A percentile compares a stretch with the other conserved stretches of the same genome.
Conservation (phyloP, 2,329 filamentous ascomycete genomes). For the Cyphellophora europaea region DNA sequence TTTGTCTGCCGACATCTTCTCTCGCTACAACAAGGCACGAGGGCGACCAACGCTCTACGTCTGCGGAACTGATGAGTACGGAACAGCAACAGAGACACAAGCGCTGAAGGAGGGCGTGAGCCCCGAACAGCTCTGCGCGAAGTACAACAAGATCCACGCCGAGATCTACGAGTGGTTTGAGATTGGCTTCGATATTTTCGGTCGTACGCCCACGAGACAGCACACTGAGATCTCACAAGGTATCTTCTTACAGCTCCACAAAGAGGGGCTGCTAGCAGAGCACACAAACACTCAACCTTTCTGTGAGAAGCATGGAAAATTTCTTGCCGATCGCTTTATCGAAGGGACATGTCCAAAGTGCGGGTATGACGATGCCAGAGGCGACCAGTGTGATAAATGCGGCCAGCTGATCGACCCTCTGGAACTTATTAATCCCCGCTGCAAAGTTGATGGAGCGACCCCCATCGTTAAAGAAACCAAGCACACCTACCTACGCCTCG, state of each 20-base stretch:
- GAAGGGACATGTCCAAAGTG: constrained; percentile 39
- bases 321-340: constrained; percentile 64
- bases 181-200: constrained; percentile 90
- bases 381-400: constrained; percentile 68
- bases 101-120: constrained; percentile 79
- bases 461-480: constrained; percentile 76
- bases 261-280: constrained; percentile 84
- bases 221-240: constrained; percentile 91
- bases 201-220: constrained; percentile 76
- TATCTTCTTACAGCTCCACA: constrained; percentile 77
- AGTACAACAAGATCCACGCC: constrained; percentile 84
- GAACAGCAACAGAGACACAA: constrained; percentile 92
- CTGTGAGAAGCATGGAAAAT: constrained; percentile 64
- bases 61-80: constrained; percentile 89
- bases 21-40: constrained; percentile 66
- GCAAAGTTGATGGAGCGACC: constrained; percentile 79
- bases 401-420: constrained; percentile 63
- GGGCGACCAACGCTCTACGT: constrained; percentile 73
- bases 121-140: constrained; percentile 76
- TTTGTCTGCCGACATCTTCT: constrained; percentile 79
- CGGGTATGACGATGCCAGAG: constrained; percentile 59
- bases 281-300: constrained; percentile 81
- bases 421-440: constrained; percentile 73
- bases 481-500: constrained; percentile 80
- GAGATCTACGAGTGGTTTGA: constrained; percentile 95